Percentiles rank a stretch among this genome's conserved stretches.
These are phyloP conservation scores for Spathaspora sp. DNA, from an alignment of 805 yeast species.

Conservation along the genomic window DNA sequence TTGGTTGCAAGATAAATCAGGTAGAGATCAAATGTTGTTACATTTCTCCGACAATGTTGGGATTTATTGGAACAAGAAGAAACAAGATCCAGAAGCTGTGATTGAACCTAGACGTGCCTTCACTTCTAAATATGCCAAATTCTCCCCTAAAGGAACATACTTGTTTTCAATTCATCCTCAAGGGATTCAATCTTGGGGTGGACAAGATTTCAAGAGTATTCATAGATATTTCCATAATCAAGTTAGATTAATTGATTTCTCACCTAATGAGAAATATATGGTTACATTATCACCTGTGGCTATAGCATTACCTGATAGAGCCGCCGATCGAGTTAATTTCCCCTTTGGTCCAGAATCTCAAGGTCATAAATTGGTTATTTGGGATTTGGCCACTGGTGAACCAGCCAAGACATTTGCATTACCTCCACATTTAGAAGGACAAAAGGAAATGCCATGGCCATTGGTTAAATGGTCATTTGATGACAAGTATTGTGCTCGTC, in stretches of 20 bases:
- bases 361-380: slow-evolving; percentile 90
- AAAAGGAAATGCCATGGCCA: slow-evolving; percentile 88
- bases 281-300: slow-evolving; percentile 90
- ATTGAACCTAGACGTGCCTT: slow-evolving; percentile 78
- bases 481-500: slow-evolving; percentile 90
- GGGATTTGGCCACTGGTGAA: slow-evolving; percentile 84
- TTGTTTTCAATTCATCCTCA: slow-evolving; percentile 85
- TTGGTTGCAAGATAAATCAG: slow-evolving; percentile 86
- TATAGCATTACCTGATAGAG: slow-evolving; percentile 56
- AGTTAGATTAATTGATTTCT: slow-evolving; percentile 84
- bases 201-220: slow-evolving; percentile 68
- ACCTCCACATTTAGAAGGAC: slow-evolving; percentile 65
- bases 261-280: slow-evolving; percentile 86
- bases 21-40: slow-evolving; percentile 85
- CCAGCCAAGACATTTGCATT: slow-evolving; percentile 89
- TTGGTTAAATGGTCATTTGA: slow-evolving; percentile 93
- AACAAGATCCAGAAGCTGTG: slow-evolving; percentile 68
- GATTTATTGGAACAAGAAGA: slow-evolving; percentile 80
- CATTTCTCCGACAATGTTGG: slow-evolving; percentile 80
- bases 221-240: slow-evolving; percentile 83
- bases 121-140: slow-evolving; percentile 84
- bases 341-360: slow-evolving; percentile 85
- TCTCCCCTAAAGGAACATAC: slow-evolving; percentile 92
- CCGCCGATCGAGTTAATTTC: slow-evolving; percentile 63
- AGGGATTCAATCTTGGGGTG: slow-evolving; percentile 97